These are phyloP conservation scores for Insectozyma bohioensis DNA, from an alignment of 1,139 yeast species.

Conservation along the genomic window DNA sequence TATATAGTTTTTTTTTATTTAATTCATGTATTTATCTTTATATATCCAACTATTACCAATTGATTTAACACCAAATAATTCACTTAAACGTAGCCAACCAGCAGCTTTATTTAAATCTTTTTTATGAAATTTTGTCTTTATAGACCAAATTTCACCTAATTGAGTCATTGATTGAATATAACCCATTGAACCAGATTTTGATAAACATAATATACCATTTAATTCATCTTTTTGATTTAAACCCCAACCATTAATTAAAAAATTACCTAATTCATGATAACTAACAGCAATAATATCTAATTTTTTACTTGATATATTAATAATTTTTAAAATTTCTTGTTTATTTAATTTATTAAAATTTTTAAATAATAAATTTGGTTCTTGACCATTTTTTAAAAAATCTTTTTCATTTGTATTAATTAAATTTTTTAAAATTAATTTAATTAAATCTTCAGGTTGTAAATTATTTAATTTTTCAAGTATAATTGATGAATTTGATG, in stretches of 20 bases:
- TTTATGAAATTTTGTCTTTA: constrained; percentile 53
- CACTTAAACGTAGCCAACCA: constrained; percentile 69
- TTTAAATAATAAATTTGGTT: constrained; percentile 28
- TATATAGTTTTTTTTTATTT: neutral
- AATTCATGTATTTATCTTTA: constrained; percentile 58
- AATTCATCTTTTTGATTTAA: constrained; percentile 50
- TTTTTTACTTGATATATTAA: constrained; percentile 26
- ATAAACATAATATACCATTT: constrained; percentile 59
- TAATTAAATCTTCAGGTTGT: constrained; percentile 31
- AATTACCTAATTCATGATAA: constrained; percentile 60
- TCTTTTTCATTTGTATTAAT: constrained; percentile 16
- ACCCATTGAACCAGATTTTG: constrained; percentile 70
- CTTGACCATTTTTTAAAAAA: constrained; percentile 23
- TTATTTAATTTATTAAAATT: constrained; percentile 27
- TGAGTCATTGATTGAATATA: constrained; percentile 68
- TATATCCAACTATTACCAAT: constrained; percentile 80
- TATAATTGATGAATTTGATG: constrained; percentile 6
- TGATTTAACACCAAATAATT: constrained; percentile 59
- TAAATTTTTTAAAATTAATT: constrained; percentile 26
- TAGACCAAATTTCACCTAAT: constrained; percentile 70
- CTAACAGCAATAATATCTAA: constrained; percentile 32
- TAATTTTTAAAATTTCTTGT: constrained; percentile 27
- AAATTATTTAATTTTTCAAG: constrained; percentile 28
- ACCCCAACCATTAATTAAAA: constrained; percentile 63
- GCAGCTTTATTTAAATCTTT: constrained; percentile 68